Percentiles rank a stretch among this genome's conserved stretches.
phyloP scores from a whole-genome alignment of 176 grass and related monocot genomes.

The Oryza glaberrima region DNA sequence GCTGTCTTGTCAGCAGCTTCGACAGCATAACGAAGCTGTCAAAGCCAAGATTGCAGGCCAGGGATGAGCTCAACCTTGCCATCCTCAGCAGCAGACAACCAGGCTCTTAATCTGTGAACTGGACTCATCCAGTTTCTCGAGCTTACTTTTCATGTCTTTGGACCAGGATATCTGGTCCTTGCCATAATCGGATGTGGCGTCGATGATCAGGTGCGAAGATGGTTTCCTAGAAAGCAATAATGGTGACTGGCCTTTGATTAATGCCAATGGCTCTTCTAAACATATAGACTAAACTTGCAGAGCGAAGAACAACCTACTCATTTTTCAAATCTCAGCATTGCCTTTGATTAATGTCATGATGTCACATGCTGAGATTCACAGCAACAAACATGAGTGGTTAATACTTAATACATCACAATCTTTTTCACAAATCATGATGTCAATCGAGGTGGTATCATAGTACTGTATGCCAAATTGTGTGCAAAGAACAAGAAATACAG shows the following conservation, averaged over 20 bases:
- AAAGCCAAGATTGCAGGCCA: slow-evolving; percentile 24
- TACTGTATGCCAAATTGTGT: not conserved
- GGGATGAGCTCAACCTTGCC: not conserved
- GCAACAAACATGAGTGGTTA: not conserved
- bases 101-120: slow-evolving; percentile 2
- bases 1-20: slow-evolving; percentile 19
- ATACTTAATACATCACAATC: not conserved
- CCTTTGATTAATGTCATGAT: not conserved
- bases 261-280: not conserved
- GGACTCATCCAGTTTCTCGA: not conserved
- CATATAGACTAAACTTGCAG: too few relatives aligned
- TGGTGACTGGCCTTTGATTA: not conserved
- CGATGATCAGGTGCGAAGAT: too few relatives aligned
- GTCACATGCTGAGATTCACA: not conserved
- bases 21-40: not conserved
- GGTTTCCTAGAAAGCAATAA: too few relatives aligned
- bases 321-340: not conserved
- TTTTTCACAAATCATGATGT: not conserved
- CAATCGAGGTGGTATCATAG: not conserved
- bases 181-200: not conserved
- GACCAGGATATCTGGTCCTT: slow-evolving; percentile 24
- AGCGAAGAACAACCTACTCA: too few relatives aligned
- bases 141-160: slow-evolving; percentile 8
- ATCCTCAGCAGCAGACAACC: not conserved
- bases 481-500: not conserved